Evolutionary conservation across 345 rosid species (phyloP).

Genomic region (Acer saccharum): DNA sequence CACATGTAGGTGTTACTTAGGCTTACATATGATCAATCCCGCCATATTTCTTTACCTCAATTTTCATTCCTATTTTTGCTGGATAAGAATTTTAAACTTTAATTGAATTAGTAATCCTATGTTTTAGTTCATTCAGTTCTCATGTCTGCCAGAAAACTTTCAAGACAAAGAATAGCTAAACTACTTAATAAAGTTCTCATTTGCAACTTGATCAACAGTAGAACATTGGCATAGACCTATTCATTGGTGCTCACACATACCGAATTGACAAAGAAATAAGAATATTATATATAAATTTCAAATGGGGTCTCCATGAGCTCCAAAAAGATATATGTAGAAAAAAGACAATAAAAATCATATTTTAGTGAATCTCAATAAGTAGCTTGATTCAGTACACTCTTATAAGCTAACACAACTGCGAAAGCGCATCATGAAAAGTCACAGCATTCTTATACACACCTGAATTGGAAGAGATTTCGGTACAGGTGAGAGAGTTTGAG

Average conservation of each 20-base stretch:
- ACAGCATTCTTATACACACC: conserved; percentile 36
- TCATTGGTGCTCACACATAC: background rate
- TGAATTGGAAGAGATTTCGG: conserved; percentile 88
- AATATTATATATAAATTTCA: background rate
- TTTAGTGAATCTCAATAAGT: background rate
- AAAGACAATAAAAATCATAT: background rate
- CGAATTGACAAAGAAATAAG: background rate
- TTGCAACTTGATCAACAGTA: background rate
- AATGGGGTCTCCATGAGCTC: background rate
- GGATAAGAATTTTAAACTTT: background rate
- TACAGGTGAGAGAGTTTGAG: conserved; percentile 83
- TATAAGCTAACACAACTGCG: background rate
- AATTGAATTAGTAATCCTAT: background rate
- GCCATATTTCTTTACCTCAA: background rate
- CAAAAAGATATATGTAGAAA: background rate
- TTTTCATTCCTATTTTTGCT: background rate
- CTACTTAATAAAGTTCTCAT: background rate
- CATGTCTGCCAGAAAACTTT: background rate
- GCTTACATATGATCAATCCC: background rate
- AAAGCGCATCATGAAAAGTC: background rate
- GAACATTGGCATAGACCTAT: background rate
- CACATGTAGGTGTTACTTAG: background rate
- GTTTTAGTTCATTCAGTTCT: background rate
- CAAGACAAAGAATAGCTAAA: background rate
- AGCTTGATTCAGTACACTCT: background rate